Percentiles rank a stretch among this genome's conserved stretches.
These are phyloP conservation scores for Mortierella sp. DNA, from an alignment of 371 early-diverging fungal genomes.

Conservation along the genomic window DNA sequence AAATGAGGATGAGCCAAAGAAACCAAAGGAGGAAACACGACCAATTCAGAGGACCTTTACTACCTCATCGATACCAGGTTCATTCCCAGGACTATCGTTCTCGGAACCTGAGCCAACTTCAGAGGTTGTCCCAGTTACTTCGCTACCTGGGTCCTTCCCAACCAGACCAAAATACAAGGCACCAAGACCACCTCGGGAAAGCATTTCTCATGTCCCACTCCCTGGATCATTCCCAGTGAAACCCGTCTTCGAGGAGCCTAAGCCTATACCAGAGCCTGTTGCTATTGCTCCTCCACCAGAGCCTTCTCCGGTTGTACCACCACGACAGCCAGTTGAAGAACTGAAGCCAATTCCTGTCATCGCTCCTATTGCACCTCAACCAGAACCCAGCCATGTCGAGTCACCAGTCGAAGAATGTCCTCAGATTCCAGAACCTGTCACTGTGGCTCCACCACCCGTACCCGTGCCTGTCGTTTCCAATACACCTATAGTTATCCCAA, in stretches of 20 bases:
- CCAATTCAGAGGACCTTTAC: neutral
- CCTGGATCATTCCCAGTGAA: slow-evolving; percentile 1
- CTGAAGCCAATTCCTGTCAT: no score
- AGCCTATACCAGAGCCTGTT: neutral
- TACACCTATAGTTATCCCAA: neutral
- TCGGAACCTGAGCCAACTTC: neutral
- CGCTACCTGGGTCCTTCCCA: slow-evolving; percentile 12
- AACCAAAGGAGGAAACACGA: neutral
- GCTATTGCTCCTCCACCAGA: no score
- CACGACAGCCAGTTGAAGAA: neutral
- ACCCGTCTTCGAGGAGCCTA: neutral
- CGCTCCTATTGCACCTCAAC: neutral
- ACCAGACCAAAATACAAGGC: neutral
- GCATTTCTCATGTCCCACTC: neutral
- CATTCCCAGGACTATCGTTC: neutral
- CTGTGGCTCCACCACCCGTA: neutral
- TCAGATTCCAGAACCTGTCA: neutral
- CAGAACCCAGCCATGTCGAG: neutral
- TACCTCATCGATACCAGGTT: neutral
- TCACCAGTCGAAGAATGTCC: neutral
- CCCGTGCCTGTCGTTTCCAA: neutral
- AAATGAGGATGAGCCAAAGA: neutral
- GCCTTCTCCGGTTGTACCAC: neutral
- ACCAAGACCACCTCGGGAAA: neutral
- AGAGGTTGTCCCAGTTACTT: neutral